phyloP scores from a whole-genome alignment of 371 early-diverging fungal genomes.

The Circinella umbellata region DNA sequence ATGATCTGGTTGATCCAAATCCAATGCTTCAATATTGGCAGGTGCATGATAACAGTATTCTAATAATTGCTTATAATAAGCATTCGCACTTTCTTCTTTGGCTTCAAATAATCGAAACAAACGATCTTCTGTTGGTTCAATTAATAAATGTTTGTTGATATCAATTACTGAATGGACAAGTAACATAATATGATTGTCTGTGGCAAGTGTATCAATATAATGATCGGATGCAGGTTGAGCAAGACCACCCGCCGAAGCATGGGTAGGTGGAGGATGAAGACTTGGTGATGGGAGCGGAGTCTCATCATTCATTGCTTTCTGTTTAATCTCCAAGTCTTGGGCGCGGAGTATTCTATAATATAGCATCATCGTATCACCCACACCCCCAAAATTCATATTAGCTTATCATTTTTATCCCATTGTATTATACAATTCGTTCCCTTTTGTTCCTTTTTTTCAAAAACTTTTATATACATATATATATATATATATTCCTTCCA shows the following conservation, averaged over 20 bases:
- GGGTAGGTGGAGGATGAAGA: slow-evolving; percentile 15
- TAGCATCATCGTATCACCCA: not conserved
- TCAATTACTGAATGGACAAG: slow-evolving; percentile 54
- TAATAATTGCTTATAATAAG: slow-evolving; percentile 40
- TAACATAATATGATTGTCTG: slow-evolving; percentile 39
- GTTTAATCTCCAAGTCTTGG: slow-evolving; percentile 45
- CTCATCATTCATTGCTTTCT: slow-evolving; percentile 18
- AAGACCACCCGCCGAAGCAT: slow-evolving; percentile 1
- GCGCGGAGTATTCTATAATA: slow-evolving; percentile 39
- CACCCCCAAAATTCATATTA: too few species aligned
- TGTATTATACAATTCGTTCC: too few species aligned
- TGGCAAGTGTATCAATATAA: slow-evolving; percentile 31
- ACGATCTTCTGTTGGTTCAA: slow-evolving; percentile 46
- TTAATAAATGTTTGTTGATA: slow-evolving; percentile 56
- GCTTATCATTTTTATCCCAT: too few species aligned
- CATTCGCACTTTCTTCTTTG: slow-evolving; percentile 35
- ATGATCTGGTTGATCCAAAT: slow-evolving; percentile 48
- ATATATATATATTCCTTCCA: too few species aligned
- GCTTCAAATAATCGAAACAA: slow-evolving; percentile 51
- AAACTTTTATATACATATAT: too few species aligned
- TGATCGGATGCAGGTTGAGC: slow-evolving; percentile 10
- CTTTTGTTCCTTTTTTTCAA: too few species aligned
- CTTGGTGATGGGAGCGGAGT: slow-evolving; percentile 24
- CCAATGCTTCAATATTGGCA: slow-evolving; percentile 30
- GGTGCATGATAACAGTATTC: slow-evolving; percentile 39